These are phyloP conservation scores for Claviceps africana DNA, from an alignment of 2,329 filamentous ascomycete genomes.

Conservation along the genomic window DNA sequence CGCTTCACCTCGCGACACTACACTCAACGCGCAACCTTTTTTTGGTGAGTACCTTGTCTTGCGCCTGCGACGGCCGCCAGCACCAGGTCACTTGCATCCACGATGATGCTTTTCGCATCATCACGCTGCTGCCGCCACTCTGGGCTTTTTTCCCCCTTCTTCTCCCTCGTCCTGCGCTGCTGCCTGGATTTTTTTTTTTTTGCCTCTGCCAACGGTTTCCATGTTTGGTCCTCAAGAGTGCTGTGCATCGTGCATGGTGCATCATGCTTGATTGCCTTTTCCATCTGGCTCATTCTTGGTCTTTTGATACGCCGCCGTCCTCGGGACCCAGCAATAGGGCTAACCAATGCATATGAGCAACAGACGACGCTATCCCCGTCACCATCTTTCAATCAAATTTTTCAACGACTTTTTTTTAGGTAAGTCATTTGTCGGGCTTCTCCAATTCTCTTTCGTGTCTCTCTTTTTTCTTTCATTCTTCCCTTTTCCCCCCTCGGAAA, in stretches of 20 bases:
- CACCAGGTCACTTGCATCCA: slow-evolving; percentile 20
- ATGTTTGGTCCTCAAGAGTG: no score
- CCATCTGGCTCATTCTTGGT: background rate
- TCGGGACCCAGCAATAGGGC: slow-evolving; percentile 4
- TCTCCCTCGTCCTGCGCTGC: no score
- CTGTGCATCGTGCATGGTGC: no score
- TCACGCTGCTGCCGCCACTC: background rate
- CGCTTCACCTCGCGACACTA: slow-evolving; percentile 29
- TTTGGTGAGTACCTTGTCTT: slow-evolving; percentile 39
- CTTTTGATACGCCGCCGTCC: slow-evolving; percentile 2
- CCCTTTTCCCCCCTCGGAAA: background rate
- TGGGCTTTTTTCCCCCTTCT: no score
- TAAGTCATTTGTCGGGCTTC: background rate
- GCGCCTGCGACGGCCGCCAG: slow-evolving; percentile 13
- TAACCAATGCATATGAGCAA: slow-evolving; percentile 6
- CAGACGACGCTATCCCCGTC: slow-evolving; percentile 12
- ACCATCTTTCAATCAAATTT: no score
- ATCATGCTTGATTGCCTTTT: slow-evolving; percentile 3
- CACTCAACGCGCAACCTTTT: slow-evolving; percentile 18
- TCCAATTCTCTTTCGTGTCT: no score
- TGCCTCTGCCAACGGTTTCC: no score
- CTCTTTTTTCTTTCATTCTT: slow-evolving; percentile 1
- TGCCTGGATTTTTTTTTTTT: no score
- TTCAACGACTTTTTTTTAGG: no score
- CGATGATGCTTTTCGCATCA: background rate